Evolutionary conservation across 257 asterid species (phyloP).

Genomic region (Solanum megistacrolobum): DNA sequence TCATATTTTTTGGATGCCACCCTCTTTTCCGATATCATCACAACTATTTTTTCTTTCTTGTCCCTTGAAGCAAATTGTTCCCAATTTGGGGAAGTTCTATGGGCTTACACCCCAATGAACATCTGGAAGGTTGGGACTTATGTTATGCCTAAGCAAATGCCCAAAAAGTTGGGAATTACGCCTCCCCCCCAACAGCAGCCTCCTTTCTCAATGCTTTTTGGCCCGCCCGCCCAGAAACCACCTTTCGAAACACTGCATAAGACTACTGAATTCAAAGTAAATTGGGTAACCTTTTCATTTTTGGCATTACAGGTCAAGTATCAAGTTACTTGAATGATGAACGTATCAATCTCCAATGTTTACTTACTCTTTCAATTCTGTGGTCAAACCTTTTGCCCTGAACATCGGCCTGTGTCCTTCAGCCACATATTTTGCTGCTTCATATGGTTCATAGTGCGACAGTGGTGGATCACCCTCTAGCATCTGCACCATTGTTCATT

Average conservation of each 20-base stretch:
- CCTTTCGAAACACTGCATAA: background rate
- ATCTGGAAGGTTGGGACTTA: background rate
- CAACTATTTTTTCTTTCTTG: background rate
- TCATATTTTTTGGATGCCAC: background rate
- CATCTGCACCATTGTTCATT: slow-evolving; percentile 52
- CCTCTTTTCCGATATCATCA: background rate
- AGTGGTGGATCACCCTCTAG: slow-evolving; percentile 95
- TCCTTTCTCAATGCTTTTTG: background rate
- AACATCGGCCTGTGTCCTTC: slow-evolving; percentile 88
- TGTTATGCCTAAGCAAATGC: background rate
- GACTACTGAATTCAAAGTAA: background rate
- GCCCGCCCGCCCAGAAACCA: background rate
- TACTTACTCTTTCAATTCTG: slow-evolving; percentile 87
- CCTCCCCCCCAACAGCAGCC: background rate
- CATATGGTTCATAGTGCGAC: slow-evolving; percentile 73
- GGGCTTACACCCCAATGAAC: background rate
- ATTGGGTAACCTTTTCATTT: background rate
- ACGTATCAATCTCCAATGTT: background rate
- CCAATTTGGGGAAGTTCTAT: background rate
- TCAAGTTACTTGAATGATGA: background rate
- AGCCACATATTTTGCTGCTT: slow-evolving; percentile 79
- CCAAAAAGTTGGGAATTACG: background rate
- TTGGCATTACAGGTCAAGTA: background rate
- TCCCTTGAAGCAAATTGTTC: background rate
- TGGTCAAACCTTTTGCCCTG: slow-evolving; percentile 47